Evolutionary conservation across 441 rosid genomes (phyloP).

Genomic region (Gossypium trilobum): DNA sequence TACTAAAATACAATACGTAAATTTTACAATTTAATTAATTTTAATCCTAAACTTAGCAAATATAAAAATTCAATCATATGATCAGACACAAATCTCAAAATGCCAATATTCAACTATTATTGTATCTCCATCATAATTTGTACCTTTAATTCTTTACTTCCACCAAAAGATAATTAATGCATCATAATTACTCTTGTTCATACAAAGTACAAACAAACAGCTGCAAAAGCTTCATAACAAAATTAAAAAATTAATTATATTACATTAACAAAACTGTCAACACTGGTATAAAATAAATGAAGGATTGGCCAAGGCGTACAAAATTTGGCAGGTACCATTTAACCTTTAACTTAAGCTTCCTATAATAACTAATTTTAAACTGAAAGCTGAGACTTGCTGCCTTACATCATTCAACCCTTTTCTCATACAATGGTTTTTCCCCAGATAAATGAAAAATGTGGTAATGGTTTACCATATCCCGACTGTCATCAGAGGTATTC

Average conservation of each 20-base stretch:
- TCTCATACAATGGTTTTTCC: neutral
- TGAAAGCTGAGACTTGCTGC: neutral
- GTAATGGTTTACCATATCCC: neutral
- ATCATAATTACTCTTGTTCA: neutral
- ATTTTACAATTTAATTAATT: no score
- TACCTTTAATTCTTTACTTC: neutral
- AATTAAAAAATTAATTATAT: no score
- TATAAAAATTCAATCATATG: no score
- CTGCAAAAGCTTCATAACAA: neutral
- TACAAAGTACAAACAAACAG: neutral
- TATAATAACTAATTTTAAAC: neutral
- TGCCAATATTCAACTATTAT: neutral
- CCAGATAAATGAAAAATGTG: neutral
- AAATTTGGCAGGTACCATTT: neutral
- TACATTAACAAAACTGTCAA: neutral
- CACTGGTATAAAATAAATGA: no score
- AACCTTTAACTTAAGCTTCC: neutral
- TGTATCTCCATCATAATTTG: no score
- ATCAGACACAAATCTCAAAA: neutral
- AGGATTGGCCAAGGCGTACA: neutral
- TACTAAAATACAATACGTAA: no score
- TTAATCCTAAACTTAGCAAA: no score
- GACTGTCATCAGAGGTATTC: conserved; percentile 47
- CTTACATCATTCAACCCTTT: neutral
- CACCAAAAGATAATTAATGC: neutral